Base-by-base conservation (phyloP, 495 filamentous ascomycete genomes). In the Penicillium ucsense region DNA sequence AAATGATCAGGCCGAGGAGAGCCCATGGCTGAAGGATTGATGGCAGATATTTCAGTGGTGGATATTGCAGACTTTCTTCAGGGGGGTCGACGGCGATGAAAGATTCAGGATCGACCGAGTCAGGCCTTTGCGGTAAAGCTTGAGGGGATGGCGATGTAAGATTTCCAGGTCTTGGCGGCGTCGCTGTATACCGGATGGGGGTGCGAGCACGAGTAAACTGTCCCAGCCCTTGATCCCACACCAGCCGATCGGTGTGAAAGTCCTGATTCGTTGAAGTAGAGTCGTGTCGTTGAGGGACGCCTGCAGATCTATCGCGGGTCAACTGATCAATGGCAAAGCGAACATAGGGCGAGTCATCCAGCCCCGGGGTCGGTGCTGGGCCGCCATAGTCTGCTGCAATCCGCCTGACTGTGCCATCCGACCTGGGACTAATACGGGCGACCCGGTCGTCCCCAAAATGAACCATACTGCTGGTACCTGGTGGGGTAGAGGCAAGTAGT, bases 261-360 rank as follows among this genome's bases (percentile, higher is more conserved):
- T 72, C 66, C 35, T 68, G 60, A 28, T 59, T 60, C 31, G 67
- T 75, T 3, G 56, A 62, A 11, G 58, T 43, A 4, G 70, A 66
- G 31, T 56, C 61, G 2, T 64, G 61, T 52, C 71, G 60, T 32
- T 56, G 53, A 6, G 57, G 41, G 2, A 60, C 61, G 10, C 52
- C 43, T 4, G 76, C 67, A 41, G 81, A 75, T 46, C 84, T 81
- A 52, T 86, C 79, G 28, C 78, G 65, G 5, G 84, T 86, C 44
- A 88, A 70, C 56, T 86, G 83, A 43, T 85, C 81, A 41, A 88
- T 81, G 34, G 84, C 84, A 59, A 84, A 86, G 31, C 75, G 80
- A 40, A 88, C 81, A 55, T 82, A 86, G 9, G 82, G 82, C 31
- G 78, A 81, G 59, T 85, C 78, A 51, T 86, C 83, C 38, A 77